A percentile compares a stretch with the other conserved stretches of the same genome.
Evolutionary conservation across 345 rosid genomes (phyloP).

Genomic region (Sisymbrium irio): DNA sequence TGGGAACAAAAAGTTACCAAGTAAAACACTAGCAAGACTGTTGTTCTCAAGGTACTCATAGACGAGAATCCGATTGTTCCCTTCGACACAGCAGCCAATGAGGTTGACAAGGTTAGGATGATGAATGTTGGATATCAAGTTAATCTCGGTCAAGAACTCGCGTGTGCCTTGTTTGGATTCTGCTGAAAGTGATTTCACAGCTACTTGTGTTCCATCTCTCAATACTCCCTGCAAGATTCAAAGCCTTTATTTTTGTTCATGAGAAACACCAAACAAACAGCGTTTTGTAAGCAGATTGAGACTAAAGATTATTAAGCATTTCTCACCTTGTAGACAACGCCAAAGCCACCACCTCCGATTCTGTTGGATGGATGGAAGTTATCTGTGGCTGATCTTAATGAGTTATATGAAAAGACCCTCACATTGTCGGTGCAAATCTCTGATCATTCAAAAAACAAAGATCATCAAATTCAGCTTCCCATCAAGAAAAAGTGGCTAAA

Average conservation of each 20-base stretch:
- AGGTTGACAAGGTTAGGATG: conserved; percentile 91
- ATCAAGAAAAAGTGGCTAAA: neutral
- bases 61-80: conserved; percentile 63
- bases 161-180: conserved; percentile 73
- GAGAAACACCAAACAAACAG: neutral
- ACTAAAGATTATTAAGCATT: conserved; percentile 11
- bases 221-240: conserved; percentile 53
- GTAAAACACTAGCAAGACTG: conserved; percentile 69
- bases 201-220: conserved; percentile 59
- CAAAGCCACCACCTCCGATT: conserved; percentile 85
- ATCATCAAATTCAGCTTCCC: neutral
- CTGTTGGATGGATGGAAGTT: conserved; percentile 61
- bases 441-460: conserved; percentile 34
- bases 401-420: conserved; percentile 65
- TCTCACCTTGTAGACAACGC: conserved; percentile 81
- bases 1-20: conserved; percentile 38
- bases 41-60: conserved; percentile 83
- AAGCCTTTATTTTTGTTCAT: neutral
- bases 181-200: conserved; percentile 69
- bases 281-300: neutral
- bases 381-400: conserved; percentile 72
- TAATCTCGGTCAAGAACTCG: conserved; percentile 81
- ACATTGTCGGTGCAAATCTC: conserved; percentile 65
- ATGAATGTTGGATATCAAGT: conserved; percentile 58
- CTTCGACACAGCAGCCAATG: conserved; percentile 77